Conservation (phyloP, 2,329 filamentous ascomycete species). For the Talaromyces sp. region DNA sequence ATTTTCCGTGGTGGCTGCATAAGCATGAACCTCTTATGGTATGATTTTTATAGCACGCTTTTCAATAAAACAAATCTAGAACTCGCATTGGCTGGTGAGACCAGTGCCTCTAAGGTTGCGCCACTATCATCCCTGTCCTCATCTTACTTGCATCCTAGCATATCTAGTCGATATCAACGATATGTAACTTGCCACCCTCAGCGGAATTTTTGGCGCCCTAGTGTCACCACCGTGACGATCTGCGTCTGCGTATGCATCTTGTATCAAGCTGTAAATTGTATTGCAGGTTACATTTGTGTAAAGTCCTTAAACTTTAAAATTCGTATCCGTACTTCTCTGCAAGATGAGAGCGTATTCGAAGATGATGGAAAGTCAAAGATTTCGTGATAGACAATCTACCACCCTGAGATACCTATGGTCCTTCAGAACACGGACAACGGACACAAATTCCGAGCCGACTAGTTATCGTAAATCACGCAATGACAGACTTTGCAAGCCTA, state of each 20-base stretch:
- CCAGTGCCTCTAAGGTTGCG: background rate
- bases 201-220: background rate
- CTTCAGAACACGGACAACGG: background rate
- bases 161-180: background rate
- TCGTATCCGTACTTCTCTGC: background rate
- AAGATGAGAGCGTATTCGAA: background rate
- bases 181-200: background rate
- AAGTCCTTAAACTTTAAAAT: background rate
- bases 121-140: background rate
- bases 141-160: background rate
- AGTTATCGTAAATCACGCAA: slow-evolving; percentile 1
- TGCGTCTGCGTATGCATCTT: background rate
- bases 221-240: background rate
- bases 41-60: background rate
- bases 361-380: background rate
- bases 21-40: background rate
- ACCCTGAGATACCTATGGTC: background rate
- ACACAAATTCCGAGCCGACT: background rate
- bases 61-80: background rate
- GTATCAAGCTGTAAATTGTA: background rate
- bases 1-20: background rate
- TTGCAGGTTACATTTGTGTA: background rate
- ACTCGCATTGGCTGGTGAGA: background rate
- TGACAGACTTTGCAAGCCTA: background rate
- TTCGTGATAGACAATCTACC: background rate